Percentiles rank a stretch among this genome's conserved stretches.
Conservation (phyloP, 768 basidiomycete species). For the Trametes sanguinea region DNA sequence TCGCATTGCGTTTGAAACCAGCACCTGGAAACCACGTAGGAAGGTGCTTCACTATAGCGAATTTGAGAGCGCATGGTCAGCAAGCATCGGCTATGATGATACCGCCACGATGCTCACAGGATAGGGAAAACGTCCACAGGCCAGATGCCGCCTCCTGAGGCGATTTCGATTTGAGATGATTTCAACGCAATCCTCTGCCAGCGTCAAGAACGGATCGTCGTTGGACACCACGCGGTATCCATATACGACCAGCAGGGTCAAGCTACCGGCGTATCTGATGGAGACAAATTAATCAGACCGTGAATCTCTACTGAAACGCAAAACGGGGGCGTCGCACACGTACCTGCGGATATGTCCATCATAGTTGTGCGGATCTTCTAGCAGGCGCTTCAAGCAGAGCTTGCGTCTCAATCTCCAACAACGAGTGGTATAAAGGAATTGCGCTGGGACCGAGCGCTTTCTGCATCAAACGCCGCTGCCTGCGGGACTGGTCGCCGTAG, state of each 20-base stretch:
- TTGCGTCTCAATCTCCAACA: constrained; percentile 57
- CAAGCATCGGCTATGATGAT: background rate
- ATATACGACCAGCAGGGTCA: constrained; percentile 61
- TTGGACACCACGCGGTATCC: constrained; percentile 50
- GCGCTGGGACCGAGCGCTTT: constrained; percentile 55
- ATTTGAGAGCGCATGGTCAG: constrained; percentile 31
- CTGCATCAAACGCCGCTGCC: constrained; percentile 67
- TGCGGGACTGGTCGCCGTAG: constrained; percentile 61
- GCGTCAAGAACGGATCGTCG: constrained; percentile 43
- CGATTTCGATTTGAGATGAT: constrained; percentile 48
- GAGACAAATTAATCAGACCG: constrained; percentile 15
- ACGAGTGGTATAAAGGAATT: constrained; percentile 57
- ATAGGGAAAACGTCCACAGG: constrained; percentile 43
- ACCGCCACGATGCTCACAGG: constrained; percentile 27
- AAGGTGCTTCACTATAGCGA: constrained; percentile 47
- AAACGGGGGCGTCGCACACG: background rate
- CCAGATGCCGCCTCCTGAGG: constrained; percentile 47
- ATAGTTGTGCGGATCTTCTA: constrained; percentile 42
- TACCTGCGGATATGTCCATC: constrained; percentile 41
- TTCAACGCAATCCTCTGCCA: constrained; percentile 45
- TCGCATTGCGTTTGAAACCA: constrained; percentile 64
- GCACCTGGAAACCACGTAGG: constrained; percentile 71
- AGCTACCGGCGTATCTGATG: constrained; percentile 50
- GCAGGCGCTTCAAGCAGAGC: constrained; percentile 56
- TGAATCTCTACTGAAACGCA: background rate